A percentile compares a stretch with the other conserved stretches of the same genome.
These are phyloP conservation scores for Porcisia deanei DNA, from an alignment of 208 protist genomes.

Conservation along the genomic window DNA sequence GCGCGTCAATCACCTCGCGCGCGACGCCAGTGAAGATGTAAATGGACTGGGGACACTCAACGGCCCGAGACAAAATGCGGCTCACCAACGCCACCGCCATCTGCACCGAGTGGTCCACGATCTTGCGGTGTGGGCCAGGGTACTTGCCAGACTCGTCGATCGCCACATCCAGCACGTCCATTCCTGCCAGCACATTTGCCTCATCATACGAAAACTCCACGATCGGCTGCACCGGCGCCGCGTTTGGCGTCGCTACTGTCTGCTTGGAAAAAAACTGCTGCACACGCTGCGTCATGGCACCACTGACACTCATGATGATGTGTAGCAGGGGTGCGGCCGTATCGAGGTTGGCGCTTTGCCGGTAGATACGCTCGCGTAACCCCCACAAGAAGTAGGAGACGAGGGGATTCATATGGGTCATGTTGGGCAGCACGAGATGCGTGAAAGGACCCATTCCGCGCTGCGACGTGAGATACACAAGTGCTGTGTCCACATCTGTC, in stretches of 20 bases:
- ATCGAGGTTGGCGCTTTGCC: slow-evolving; percentile 46
- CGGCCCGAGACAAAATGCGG: slow-evolving; percentile 32
- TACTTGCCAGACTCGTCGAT: slow-evolving; percentile 59
- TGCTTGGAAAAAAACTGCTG: slow-evolving; percentile 49
- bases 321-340: slow-evolving; percentile 36
- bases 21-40: slow-evolving; percentile 72
- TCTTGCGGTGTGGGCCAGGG: slow-evolving; percentile 55
- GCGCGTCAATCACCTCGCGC: slow-evolving; percentile 51
- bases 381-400: slow-evolving; percentile 68
- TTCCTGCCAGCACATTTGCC: slow-evolving; percentile 60
- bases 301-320: slow-evolving; percentile 45
- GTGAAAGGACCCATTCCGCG: slow-evolving; percentile 77
- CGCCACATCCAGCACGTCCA: slow-evolving; percentile 77
- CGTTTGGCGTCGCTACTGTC: slow-evolving; percentile 30
- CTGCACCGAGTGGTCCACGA: slow-evolving; percentile 58
- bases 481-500: slow-evolving; percentile 71
- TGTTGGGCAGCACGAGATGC: slow-evolving; percentile 75
- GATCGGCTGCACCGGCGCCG: slow-evolving; percentile 15
- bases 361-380: slow-evolving; percentile 64
- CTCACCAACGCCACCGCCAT: slow-evolving; percentile 52
- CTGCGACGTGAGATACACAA: slow-evolving; percentile 71
- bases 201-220: slow-evolving; percentile 78
- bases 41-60: slow-evolving; percentile 51
- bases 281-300: slow-evolving; percentile 34
- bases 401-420: slow-evolving; percentile 59